These are phyloP conservation scores for Xylaria sp. DNA, from an alignment of 2,329 filamentous ascomycete genomes.

Conservation along the genomic window DNA sequence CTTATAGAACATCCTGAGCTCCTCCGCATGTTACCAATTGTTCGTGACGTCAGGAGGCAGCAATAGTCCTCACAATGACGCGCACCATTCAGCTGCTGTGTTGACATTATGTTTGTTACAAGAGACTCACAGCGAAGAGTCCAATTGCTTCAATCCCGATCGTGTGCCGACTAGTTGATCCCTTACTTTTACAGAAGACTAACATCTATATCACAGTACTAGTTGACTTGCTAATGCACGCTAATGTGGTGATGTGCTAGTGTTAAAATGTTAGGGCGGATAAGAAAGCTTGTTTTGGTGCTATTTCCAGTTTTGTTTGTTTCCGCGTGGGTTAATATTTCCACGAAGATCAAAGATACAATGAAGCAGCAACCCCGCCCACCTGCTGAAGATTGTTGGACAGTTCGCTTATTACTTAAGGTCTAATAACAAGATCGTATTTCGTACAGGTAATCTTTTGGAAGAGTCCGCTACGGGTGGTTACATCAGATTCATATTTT, in stretches of 20 bases:
- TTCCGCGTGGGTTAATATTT: too few relatives aligned
- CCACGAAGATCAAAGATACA: too few relatives aligned
- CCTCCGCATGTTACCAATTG: too few relatives aligned
- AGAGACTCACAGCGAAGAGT: neutral
- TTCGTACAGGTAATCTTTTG: too few relatives aligned
- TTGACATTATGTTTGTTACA: neutral
- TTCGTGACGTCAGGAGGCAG: too few relatives aligned
- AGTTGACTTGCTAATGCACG: neutral
- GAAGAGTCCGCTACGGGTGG: too few relatives aligned
- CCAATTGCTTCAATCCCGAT: neutral
- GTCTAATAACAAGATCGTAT: too few relatives aligned
- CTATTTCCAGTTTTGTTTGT: neutral
- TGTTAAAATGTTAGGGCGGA: neutral
- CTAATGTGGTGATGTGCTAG: neutral
- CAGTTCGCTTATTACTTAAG: too few relatives aligned
- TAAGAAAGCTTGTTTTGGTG: conserved; percentile 24
- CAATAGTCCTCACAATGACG: neutral
- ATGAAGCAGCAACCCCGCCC: too few relatives aligned
- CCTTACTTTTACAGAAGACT: neutral
- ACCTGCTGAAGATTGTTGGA: too few relatives aligned
- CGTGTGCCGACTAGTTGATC: neutral
- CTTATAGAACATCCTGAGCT: too few relatives aligned
- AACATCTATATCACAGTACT: neutral
- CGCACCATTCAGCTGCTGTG: neutral
- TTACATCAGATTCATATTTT: too few relatives aligned